Conservation (phyloP, 2,329 filamentous ascomycete species). For the Chaetomium strumarium region DNA sequence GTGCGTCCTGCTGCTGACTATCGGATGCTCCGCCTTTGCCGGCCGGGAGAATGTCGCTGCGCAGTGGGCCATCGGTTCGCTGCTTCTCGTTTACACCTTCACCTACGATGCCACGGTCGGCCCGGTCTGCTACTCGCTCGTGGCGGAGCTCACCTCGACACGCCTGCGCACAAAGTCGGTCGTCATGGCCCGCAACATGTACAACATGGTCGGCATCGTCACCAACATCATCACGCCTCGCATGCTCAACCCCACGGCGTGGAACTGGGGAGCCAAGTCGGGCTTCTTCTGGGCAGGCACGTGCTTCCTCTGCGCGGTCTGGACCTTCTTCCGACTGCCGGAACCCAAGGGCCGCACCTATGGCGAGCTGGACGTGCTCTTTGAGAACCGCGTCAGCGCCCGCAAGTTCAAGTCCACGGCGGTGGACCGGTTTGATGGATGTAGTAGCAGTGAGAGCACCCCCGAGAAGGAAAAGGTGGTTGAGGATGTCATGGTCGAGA, state of each 20-base stretch:
- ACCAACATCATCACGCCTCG: slow-evolving; percentile 24
- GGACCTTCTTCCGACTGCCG: slow-evolving; percentile 24
- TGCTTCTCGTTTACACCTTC: slow-evolving; percentile 22
- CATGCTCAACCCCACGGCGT: slow-evolving; percentile 17
- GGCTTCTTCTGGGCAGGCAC: slow-evolving; percentile 23
- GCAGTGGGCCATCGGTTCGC: slow-evolving; percentile 20
- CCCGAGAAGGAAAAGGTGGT: background rate
- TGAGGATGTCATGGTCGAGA: background rate
- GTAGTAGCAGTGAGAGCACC: background rate
- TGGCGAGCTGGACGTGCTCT: slow-evolving; percentile 24
- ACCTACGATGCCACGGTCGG: slow-evolving; percentile 26
- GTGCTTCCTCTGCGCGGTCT: slow-evolving; percentile 38
- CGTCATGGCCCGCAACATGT: slow-evolving; percentile 21
- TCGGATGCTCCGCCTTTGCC: slow-evolving; percentile 24
- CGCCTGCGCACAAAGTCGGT: slow-evolving; percentile 21
- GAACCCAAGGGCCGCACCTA: slow-evolving; percentile 23
- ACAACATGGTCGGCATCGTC: slow-evolving; percentile 18
- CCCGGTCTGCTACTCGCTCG: slow-evolving; percentile 25
- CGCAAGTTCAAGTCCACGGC: slow-evolving; percentile 15
- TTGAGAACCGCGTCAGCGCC: slow-evolving; percentile 20
- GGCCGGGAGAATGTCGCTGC: background rate
- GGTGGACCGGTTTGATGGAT: background rate
- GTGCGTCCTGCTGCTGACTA: slow-evolving; percentile 38
- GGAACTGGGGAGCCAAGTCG: too few species aligned
- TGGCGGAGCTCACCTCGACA: slow-evolving; percentile 24